Base-by-base conservation (phyloP, 768 basidiomycete species). In the Tulasnella sp. region DNA sequence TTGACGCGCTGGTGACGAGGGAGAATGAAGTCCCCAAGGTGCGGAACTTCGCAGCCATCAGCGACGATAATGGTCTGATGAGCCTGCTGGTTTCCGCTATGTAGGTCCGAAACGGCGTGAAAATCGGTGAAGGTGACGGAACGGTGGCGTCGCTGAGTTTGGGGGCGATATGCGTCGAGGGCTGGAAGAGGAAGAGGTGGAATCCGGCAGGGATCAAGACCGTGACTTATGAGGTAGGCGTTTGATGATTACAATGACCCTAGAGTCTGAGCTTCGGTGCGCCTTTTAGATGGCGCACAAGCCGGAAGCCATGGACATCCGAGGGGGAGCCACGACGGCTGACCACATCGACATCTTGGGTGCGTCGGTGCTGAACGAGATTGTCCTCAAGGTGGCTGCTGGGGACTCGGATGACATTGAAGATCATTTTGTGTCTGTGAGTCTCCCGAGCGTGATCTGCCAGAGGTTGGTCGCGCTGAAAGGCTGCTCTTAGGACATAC, bases 101-200 rank as follows among this genome's bases (percentile, higher is more conserved):
- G n/a, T 52, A 89, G 89, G 81, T 92, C 64, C 82, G 84, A 68
- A 93, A 91, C 74, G 95, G 95, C 12, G 92, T 98, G 69, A 92
- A 90, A 75, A 88, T 95, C 80, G 93, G 94, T 44, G 94, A 97
- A 81, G 96, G 95, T 8, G 97, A 98, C 78, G 96, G 97, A 14
- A 98, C 97, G 1, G 94, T 95, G 29, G 88, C 88, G 76, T 80
- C 94, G 47, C 77, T 95, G 39, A 92, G 91, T 75, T 83, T 95
- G 69, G 96, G 95, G 17, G 88, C 91, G n/a, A 97, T 98, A 94
- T 98, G 96, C 77, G 89, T 91, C 12, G 93, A 94, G 77, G 96
- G 95, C 7, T 97, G 95, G 96, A 91, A 91, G 79, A 83, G 88
- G 72, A 85, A 85, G 74, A 83, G 89, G 69, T 98, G 94, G 93